Conservation (phyloP, 805 yeast species). For the Spathaspora arborariae region DNA sequence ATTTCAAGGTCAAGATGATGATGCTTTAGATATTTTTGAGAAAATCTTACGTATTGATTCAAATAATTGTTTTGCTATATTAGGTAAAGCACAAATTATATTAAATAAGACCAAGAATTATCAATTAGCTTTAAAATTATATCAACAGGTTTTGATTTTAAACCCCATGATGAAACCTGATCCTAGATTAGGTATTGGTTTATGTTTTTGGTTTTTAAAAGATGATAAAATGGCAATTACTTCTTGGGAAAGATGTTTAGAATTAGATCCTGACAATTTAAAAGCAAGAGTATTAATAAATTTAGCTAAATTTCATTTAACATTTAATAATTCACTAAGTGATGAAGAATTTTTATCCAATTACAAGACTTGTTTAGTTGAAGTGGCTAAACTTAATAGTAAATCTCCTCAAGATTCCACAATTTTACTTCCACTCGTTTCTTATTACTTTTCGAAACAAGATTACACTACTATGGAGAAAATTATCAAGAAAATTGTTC, state of each 20-base stretch:
- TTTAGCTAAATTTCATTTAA: constrained; percentile 62
- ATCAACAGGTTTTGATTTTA: constrained; percentile 74
- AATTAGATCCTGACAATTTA: constrained; percentile 55
- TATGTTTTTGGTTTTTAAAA: constrained; percentile 87
- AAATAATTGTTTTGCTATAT: constrained; percentile 67
- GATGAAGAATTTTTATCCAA: constrained; percentile 58
- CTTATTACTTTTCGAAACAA: constrained; percentile 68
- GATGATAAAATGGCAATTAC: constrained; percentile 70
- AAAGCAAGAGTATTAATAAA: constrained; percentile 65
- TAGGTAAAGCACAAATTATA: constrained; percentile 81
- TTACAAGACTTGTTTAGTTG: constrained; percentile 57
- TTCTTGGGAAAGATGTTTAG: constrained; percentile 81
- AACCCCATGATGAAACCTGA: constrained; percentile 84
- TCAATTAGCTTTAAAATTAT: constrained; percentile 68
- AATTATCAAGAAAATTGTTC: constrained; percentile 49
- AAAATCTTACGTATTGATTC: constrained; percentile 50
- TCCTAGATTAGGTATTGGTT: constrained; percentile 91
- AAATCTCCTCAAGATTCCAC: constrained; percentile 51
- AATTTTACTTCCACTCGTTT: constrained; percentile 61
- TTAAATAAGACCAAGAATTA: constrained; percentile 68
- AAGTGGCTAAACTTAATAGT: constrained; percentile 35
- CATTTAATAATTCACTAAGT: constrained; percentile 51
- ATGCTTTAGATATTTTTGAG: constrained; percentile 69
- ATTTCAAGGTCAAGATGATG: constrained; percentile 60
- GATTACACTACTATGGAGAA: constrained; percentile 55